Conservation (phyloP, 108 stramenopile species). For the Cyclostephanos invisitatus region DNA sequence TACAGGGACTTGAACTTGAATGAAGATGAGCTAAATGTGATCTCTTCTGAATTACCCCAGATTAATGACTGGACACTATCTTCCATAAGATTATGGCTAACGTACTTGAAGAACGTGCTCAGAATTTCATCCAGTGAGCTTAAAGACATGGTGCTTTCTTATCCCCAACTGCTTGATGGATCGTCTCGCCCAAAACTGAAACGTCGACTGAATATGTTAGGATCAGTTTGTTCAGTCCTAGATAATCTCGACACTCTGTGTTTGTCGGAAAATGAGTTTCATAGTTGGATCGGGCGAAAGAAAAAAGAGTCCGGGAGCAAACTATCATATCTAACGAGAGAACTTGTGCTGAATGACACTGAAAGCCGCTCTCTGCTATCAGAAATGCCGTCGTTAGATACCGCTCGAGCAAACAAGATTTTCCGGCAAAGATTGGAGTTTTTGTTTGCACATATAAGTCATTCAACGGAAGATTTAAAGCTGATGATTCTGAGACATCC, state of each 20-base stretch:
- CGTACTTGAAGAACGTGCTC: conserved; percentile 17
- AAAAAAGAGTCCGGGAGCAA: conserved; percentile 18
- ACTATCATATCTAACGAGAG: conserved; percentile 13
- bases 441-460: conserved; percentile 14
- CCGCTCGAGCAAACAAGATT: conserved; percentile 14
- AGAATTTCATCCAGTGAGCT: conserved; percentile 13
- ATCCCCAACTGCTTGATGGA: conserved; percentile 23
- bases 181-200: conserved; percentile 11
- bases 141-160: conserved; percentile 10
- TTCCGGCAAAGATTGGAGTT: conserved; percentile 18
- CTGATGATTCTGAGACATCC: conserved; percentile 17
- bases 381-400: conserved; percentile 17
- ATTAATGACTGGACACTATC: background rate
- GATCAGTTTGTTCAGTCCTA: conserved; percentile 4
- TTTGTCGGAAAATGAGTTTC: conserved; percentile 15
- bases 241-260: conserved; percentile 18
- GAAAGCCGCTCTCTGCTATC: conserved; percentile 18
- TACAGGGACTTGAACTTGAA: conserved; percentile 13
- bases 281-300: conserved; percentile 12
- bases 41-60: conserved; percentile 5
- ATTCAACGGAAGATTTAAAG: conserved; percentile 17
- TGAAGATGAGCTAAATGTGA: conserved; percentile 15
- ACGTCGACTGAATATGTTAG: conserved; percentile 20
- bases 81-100: conserved; percentile 8
- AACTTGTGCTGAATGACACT: conserved; percentile 22